Evolutionary conservation across 202 grass and related monocot genomes (phyloP).

Genomic region (Panicum virgatum): DNA sequence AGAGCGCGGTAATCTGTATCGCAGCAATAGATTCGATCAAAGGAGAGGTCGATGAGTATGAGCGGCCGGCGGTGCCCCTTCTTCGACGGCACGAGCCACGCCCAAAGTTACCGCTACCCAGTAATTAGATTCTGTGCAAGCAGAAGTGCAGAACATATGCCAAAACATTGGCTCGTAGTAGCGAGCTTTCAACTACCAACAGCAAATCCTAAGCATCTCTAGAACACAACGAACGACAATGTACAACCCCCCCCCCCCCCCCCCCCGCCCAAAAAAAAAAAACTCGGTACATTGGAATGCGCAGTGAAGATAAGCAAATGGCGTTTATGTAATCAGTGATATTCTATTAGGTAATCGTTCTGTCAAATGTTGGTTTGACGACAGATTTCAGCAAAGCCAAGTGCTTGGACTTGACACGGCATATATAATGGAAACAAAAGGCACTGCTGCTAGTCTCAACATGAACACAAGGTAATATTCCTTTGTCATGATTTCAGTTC

Average conservation of each 20-base stretch:
- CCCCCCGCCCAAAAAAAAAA: background rate
- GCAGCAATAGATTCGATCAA: too few relatives aligned
- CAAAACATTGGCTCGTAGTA: background rate
- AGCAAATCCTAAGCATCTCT: background rate
- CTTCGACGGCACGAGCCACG: too few relatives aligned
- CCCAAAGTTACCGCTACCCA: background rate
- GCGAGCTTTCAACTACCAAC: background rate
- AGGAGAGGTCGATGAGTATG: too few relatives aligned
- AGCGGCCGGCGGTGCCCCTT: too few relatives aligned
- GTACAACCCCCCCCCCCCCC: too few relatives aligned
- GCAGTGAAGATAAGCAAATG: background rate
- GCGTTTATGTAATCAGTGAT: constrained; percentile 3
- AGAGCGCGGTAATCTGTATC: too few relatives aligned
- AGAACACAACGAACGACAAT: background rate
- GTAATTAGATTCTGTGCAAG: background rate
- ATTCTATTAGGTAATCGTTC: constrained; percentile 33
- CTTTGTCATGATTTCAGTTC: constrained; percentile 15
- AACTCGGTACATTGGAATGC: background rate
- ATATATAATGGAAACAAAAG: constrained; percentile 38
- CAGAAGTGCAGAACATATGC: background rate
- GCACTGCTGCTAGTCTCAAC: constrained; percentile 16
- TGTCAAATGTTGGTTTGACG: constrained; percentile 23
- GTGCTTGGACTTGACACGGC: constrained; percentile 23
- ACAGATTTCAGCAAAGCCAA: constrained; percentile 25
- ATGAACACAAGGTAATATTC: constrained; percentile 36